Base-by-base conservation (phyloP, 2,329 filamentous ascomycete species). In the Apiospora phragmitis region DNA sequence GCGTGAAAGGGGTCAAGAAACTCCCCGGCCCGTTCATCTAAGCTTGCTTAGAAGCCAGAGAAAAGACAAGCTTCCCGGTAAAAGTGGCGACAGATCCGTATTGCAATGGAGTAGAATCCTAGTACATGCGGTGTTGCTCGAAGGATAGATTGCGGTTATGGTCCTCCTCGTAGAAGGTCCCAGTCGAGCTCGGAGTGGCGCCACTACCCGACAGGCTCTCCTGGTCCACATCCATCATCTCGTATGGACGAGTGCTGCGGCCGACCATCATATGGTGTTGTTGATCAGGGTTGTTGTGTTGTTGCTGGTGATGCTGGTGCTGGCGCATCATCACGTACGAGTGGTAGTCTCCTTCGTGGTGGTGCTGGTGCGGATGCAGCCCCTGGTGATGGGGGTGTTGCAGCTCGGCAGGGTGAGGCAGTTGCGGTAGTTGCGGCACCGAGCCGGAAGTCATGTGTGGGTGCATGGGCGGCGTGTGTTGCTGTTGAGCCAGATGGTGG, bases 191-290 rank as follows among this genome's bases (percentile, higher is more conserved):
- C 21, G 79, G 77, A 47, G 82, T 79, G 18, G 80, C 78, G 18
- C 78, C 76, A 47, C 80, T 81, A 49, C 78, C 79, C 29, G 74
- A 70, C 49, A 82, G 77, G 69, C 79, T 81, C 45, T 71, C 79
- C 42, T 84, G 81, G n/a, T 85, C 83, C 62, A 83, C 81, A 47
- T 86, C 85, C 71, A 84, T 86, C 76, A 86, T 82, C 42, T 82
- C 82, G 71, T 86, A 87, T 51, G 78, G 66, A 35, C 81, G 79
- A 32, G 78, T 77, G 18, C 81, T 78, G 21, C 75, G 74, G 18
- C 72, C 35, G 16, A 70, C n/a, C 38, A 73, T 65, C 41, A 71
- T 67, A 62, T 72, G 69, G 45, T 69, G 68, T 9, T 38, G 29
- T 21, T 62, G 55, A 6, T 32, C 32, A 14, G 29, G 55, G 55